Evolutionary conservation across 805 yeast species (phyloP), one percentile per base, ranked within the genome.

Genomic region (Teunomyces cretensis): DNA sequence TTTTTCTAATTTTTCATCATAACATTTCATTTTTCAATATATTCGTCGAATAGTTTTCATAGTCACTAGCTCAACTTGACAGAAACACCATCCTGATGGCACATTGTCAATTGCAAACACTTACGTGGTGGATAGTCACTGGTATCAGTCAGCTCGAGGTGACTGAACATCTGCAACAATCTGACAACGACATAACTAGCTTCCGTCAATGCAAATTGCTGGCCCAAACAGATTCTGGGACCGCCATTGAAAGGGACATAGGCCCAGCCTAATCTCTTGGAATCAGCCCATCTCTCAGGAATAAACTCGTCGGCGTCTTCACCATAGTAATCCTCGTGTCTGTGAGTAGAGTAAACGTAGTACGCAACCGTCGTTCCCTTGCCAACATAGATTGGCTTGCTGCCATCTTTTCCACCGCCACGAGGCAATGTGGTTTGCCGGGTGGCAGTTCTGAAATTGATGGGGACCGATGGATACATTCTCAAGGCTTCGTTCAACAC

Each of bases 341-440:
- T 70, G 53, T 78, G 83, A 53, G 76, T 68, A 12, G 69, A 56
- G 49, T 67, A 70, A 13, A 72, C 56, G 9, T 48, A 39, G 49
- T 59, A 60, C 6, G 50, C 48, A 15, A 60, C 54, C n/a, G 51
- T 43, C 9, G 62, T 53, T 24, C 64, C 64, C 45, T 58, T 59
- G 12, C 50, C 56, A 33, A 59, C 51, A 24, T 43, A 50, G 13
- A 48, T 57, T 40, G 55, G 54, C 8, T 45, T 28, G 24, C 32
- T 33, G 2, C 52, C 60, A 30, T 59, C 60, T 6, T 43, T 35
- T 7, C 64, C 64, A 39, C 64, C 64, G 7, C 64, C 64, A 6
- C 43, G 31, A 33, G 64, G 64, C 44, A 60, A 52, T 2, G 57
- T 53, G 14, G 64, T 60, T 46, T 59, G 61, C 41, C 51, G 56